Base-by-base conservation (phyloP, 768 basidiomycete genomes). In the Tulasnella sp. region DNA sequence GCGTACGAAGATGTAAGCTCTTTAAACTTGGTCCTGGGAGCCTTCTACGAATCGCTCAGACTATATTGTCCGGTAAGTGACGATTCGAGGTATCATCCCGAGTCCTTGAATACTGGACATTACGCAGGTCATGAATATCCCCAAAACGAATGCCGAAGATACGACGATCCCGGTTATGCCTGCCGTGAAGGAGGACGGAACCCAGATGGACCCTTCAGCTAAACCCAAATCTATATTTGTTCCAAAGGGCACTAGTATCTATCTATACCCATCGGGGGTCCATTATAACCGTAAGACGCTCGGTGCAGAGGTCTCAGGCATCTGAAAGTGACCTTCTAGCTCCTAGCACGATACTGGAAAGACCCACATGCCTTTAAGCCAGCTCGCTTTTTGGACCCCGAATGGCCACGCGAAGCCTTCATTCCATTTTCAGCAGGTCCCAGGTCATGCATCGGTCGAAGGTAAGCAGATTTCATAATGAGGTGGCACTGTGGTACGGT, bases 371-470 rank as follows among this genome's bases (percentile, higher is more conserved):
- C 16, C 9, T 79, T 79, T 39, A 69, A 37, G 23, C 78, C 78
- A 29, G 51, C 39, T 29, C 73, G 78, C 4, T 79, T 79, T 32
- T 26, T 75, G 18, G 73, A 67, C 20, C 71, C 70, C 9, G 74
- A 75, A 16, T 74, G 78, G 73, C 48, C 73, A 10, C 48, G 73
- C 15, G 78, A 79, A n/a, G 78, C 78, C 6, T 79, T 79, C 42
- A 15, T 75, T 15, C 55, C 78, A 15, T 79, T 79, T 46, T 75
- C 78, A n/a, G 37, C 48, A 15, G 77, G 77, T 9, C 16, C 77
- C 29, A 39, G 77, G 11, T 44, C 71, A 32, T 78, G 77, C 40
- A 40, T 79, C 23, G 78, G 78, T 13, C 26, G 55, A 44, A 57
- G 57, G 73, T 79, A 44, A 44, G 44, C 44, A 18, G 44, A 4